Evolutionary conservation across 192 early-diverging fungal species (phyloP).

Genomic region (Mortierella claussenii): DNA sequence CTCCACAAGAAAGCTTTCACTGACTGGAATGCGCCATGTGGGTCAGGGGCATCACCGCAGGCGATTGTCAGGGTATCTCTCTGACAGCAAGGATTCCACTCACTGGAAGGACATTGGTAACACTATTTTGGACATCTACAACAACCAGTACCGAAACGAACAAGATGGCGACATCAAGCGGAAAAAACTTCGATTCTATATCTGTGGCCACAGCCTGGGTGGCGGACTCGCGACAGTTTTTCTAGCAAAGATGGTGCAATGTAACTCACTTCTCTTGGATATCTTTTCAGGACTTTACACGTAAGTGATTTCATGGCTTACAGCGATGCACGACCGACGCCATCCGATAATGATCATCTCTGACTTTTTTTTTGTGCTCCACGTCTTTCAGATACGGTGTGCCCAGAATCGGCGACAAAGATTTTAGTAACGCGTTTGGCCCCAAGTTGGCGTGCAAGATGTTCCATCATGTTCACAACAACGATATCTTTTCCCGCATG

Average conservation of each 20-base stretch:
- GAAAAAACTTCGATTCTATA: conserved; percentile 58
- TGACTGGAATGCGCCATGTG: conserved; percentile 7
- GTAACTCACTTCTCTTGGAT: conserved; percentile 57
- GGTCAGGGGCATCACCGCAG: conserved; percentile 27
- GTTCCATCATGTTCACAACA: conserved; percentile 67
- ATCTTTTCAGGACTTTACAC: conserved; percentile 66
- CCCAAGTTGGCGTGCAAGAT: conserved; percentile 60
- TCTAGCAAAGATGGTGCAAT: conserved; percentile 63
- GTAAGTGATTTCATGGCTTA: conserved; percentile 4
- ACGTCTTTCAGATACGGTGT: conserved; percentile 47
- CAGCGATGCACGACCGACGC: not conserved
- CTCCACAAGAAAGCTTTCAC: conserved; percentile 11
- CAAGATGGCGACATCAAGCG: conserved; percentile 29
- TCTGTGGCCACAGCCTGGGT: conserved; percentile 65
- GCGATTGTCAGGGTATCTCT: conserved; percentile 12
- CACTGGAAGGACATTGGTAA: conserved; percentile 47
- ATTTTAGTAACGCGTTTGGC: conserved; percentile 61
- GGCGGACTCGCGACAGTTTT: conserved; percentile 63
- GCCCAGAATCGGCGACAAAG: conserved; percentile 61
- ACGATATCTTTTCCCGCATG: conserved; percentile 55
- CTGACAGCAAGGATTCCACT: conserved; percentile 26
- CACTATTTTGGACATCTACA: conserved; percentile 48
- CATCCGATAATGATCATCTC: not conserved
- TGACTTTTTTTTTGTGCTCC: not conserved
- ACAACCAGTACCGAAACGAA: conserved; percentile 35